These are phyloP conservation scores for Curvularia eragrostidis DNA, from an alignment of 2,329 filamentous ascomycete species.

Conservation along the genomic window DNA sequence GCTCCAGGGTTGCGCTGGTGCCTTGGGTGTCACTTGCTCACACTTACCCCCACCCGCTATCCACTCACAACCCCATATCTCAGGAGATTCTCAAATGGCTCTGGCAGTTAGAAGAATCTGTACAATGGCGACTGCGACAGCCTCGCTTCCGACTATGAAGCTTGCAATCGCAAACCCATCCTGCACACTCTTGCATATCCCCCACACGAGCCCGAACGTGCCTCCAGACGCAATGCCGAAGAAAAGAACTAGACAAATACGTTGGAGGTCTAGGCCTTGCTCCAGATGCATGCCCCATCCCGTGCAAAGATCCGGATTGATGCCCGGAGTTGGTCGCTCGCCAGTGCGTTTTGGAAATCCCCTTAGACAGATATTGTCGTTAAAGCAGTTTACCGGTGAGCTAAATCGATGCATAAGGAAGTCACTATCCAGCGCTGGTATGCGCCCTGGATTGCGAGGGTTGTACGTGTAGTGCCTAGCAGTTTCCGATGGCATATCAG, in stretches of 20 bases:
- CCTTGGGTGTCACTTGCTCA: not conserved
- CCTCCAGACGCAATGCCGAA: not conserved
- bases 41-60: not conserved
- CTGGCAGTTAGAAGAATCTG: not conserved
- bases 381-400: not conserved
- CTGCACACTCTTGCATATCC: not conserved
- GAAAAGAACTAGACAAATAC: not conserved
- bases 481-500: not conserved
- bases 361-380: constrained; percentile 2
- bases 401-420: constrained; percentile 9
- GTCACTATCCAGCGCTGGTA: constrained; percentile 1
- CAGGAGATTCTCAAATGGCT: not conserved
- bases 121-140: not conserved
- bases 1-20: not conserved
- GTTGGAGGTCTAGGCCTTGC: not conserved
- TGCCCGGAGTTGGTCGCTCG: not conserved
- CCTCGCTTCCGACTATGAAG: not conserved
- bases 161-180: constrained; percentile 6
- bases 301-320: not conserved
- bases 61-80: not conserved
- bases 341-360: constrained; percentile 8
- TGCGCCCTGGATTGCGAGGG: not conserved
- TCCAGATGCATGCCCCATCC: constrained; percentile 6
- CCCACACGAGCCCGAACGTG: not conserved
- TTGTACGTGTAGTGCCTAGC: constrained; percentile 3